Evolutionary conservation across 164 flowering plant genomes (phyloP), one percentile per base, ranked within the genome.

Genomic region (Brasenia schreberi): DNA sequence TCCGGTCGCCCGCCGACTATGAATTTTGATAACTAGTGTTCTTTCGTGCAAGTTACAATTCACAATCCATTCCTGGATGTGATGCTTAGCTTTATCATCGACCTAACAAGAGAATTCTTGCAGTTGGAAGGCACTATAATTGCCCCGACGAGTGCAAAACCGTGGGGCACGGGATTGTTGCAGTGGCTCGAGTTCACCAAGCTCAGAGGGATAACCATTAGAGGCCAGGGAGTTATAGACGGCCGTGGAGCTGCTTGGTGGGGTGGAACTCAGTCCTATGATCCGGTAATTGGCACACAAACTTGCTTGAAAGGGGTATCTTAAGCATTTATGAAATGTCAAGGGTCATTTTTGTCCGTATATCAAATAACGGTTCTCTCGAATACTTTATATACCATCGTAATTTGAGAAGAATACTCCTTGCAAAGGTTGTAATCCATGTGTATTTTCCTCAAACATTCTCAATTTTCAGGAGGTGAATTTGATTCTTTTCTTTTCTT

Each of bases 181-280:
- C 86, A 82, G 61, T 94, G 99, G 99, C 72, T 94, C n/a, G 77
- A 78, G 58, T 91, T 94, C 84, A 78, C 96, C 63, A 94, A 94
- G 70, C 86, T 94, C 16, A 70, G 16, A 42, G 99, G 99, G 65
- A 78, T 94, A 62, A 85, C 89, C 33, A 56, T 94, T 60, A 84
- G 76, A 43, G 99, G 99, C 7, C 75, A 70, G 3, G 99, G 99
- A 19, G 66, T 66, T 42, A 80, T 94, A 23, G 92, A 94, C 61
- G 99, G 99, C 61, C 82, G 83, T 27, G 99, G 97, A 64, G 83
- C 97, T 6, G 82, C 80, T 61, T 94, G 99, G 99, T 94, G 97
- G 99, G 79, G 83, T 64, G 80, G 79, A 4, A 14, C 56, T 49
- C 12, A 49, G 56, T 49, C 56, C 10, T 49, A 49, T 49, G 56